A percentile compares a stretch with the other conserved stretches of the same genome.
phyloP scores from a whole-genome alignment of 1,284 basidiomycete species.

The Pseudozyma pruni region DNA sequence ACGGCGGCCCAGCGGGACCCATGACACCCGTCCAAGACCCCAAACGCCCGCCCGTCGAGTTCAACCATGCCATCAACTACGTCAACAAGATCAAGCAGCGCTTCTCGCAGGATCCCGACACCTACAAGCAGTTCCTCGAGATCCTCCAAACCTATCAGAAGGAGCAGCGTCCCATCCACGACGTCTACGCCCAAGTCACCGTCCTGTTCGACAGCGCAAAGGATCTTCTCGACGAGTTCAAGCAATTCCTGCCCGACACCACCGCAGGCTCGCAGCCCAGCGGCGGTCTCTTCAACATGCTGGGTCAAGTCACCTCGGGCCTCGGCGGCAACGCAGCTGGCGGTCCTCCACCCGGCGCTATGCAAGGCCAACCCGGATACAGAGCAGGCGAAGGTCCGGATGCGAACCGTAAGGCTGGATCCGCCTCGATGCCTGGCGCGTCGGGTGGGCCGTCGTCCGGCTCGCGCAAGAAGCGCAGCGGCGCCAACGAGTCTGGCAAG shows the following conservation, averaged over 20 bases:
- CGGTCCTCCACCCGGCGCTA: constrained; percentile 31
- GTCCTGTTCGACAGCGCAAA: constrained; percentile 90
- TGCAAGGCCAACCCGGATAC: constrained; percentile 28
- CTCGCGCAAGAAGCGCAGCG: constrained; percentile 56
- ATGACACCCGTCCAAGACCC: constrained; percentile 47
- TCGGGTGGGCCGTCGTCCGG: constrained; percentile 27
- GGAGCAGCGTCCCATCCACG: constrained; percentile 86
- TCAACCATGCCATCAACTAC: constrained; percentile 97
- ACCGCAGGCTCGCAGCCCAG: constrained; percentile 53
- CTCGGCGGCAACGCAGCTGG: constrained; percentile 35
- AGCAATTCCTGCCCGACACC: constrained; percentile 88
- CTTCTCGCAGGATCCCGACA: constrained; percentile 89
- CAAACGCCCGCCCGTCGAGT: constrained; percentile 75
- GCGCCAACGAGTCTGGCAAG: constrained; percentile 44
- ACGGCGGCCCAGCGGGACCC: constrained; percentile 31
- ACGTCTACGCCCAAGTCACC: constrained; percentile 93
- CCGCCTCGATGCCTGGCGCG: constrained; percentile 73
- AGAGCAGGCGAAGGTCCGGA: constrained; percentile 61
- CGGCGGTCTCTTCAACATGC: constrained; percentile 69
- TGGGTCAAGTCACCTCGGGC: constrained; percentile 67
- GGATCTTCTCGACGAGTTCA: constrained; percentile 94
- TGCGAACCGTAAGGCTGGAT: constrained; percentile 72
- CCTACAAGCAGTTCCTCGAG: constrained; percentile 98
- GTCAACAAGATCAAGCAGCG: constrained; percentile 98
- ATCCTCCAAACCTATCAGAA: constrained; percentile 98